Evolutionary conservation across 1,284 basidiomycete species (phyloP).

Genomic region (Boletus hoseneyae): DNA sequence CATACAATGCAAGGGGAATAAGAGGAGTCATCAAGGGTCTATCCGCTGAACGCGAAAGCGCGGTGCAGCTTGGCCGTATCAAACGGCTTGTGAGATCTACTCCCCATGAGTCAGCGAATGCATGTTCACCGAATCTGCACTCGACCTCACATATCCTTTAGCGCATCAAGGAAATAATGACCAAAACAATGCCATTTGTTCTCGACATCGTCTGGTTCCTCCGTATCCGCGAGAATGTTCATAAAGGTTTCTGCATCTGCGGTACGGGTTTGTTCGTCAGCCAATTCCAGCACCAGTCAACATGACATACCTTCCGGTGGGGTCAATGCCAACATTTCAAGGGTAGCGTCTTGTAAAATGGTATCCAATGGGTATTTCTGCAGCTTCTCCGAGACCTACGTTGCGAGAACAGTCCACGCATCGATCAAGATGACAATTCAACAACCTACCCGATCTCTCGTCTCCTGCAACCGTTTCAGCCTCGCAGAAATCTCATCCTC

Average conservation of each 20-base stretch:
- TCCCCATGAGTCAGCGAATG: background rate
- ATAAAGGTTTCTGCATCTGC: conserved; percentile 17
- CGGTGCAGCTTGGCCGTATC: conserved; percentile 17
- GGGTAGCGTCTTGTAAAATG: conserved; percentile 27
- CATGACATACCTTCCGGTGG: conserved; percentile 19
- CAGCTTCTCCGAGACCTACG: conserved; percentile 18
- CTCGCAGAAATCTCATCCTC: conserved; percentile 16
- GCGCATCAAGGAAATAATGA: conserved; percentile 15
- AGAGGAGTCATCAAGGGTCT: background rate
- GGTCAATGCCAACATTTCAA: conserved; percentile 22
- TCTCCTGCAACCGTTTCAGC: conserved; percentile 20
- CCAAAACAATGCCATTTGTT: conserved; percentile 27
- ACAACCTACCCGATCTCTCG: conserved; percentile 18
- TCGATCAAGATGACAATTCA: background rate
- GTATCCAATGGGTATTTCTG: background rate
- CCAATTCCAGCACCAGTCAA: background rate
- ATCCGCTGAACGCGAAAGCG: conserved; percentile 24
- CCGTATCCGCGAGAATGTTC: conserved; percentile 20
- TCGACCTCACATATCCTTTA: conserved; percentile 24
- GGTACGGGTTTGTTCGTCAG: conserved; percentile 4
- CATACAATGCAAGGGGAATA: conserved; percentile 11
- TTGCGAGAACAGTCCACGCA: background rate
- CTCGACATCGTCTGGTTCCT: conserved; percentile 11
- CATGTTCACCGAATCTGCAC: background rate
- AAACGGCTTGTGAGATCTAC: conserved; percentile 17